Evolutionary conservation across 345 rosid genomes (phyloP).

Genomic region (Aquilaria sinensis): DNA sequence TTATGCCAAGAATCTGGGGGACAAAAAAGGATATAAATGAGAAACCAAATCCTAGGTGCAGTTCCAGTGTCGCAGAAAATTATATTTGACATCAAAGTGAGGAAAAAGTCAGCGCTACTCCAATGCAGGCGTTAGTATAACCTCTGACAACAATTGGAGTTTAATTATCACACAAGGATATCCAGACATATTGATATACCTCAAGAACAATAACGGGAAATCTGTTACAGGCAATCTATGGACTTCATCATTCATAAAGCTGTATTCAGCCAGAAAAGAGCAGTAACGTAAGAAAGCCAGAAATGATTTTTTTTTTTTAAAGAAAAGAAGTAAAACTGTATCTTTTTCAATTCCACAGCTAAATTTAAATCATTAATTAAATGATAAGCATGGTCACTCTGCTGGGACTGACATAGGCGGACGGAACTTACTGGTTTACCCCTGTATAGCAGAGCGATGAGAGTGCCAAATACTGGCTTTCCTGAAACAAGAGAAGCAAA

Average conservation of each 20-base stretch:
- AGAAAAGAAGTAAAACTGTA: neutral
- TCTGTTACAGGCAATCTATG: no score
- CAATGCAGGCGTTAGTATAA: neutral
- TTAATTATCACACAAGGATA: no score
- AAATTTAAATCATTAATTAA: slow-evolving; percentile 4
- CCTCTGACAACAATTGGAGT: no score
- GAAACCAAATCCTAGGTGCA: neutral
- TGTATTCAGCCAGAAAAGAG: no score
- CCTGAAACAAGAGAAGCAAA: slow-evolving; percentile 42
- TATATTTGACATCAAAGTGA: no score
- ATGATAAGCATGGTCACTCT: neutral
- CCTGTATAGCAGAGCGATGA: slow-evolving; percentile 66
- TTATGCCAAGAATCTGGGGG: slow-evolving; percentile 78
- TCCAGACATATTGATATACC: no score
- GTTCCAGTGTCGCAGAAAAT: neutral
- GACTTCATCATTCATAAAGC: no score
- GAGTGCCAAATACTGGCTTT: slow-evolving; percentile 88
- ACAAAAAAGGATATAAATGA: neutral
- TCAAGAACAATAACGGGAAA: no score
- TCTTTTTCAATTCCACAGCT: neutral
- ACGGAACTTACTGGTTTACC: slow-evolving; percentile 73
- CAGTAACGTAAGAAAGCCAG: neutral
- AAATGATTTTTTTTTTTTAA: no score
- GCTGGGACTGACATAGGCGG: neutral
- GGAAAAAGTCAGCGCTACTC: neutral